Evolutionary conservation across 2,329 filamentous ascomycete species (phyloP).

Genomic region (Cordyceps tenuipes): DNA sequence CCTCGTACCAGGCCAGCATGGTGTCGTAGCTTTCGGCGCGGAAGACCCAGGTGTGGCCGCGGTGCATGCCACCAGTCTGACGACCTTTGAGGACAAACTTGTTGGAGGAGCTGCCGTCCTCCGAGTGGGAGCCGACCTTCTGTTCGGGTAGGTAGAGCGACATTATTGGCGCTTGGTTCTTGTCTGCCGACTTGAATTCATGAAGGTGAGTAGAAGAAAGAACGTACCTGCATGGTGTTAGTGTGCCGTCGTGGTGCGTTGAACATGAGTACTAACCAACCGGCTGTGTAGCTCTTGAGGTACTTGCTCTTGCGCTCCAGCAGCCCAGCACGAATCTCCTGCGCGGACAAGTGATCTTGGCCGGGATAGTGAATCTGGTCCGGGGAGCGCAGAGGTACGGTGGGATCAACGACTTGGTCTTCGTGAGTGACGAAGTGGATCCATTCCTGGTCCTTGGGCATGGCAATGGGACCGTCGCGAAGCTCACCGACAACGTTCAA

Average conservation of each 20-base stretch:
- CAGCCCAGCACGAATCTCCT: conserved; percentile 83
- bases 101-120: conserved; percentile 74
- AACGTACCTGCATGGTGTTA: conserved; percentile 61
- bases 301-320: conserved; percentile 98
- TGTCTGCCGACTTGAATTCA: conserved; percentile 98
- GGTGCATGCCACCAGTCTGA: conserved; percentile 87
- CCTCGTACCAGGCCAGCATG: conserved; percentile 94
- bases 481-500: conserved; percentile 73
- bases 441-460: conserved; percentile 94
- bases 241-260: not conserved
- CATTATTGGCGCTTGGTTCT: conserved; percentile 87
- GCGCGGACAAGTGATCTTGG: conserved; percentile 69
- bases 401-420: conserved; percentile 80
- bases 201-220: conserved; percentile 93
- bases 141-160: conserved; percentile 91
- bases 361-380: conserved; percentile 88
- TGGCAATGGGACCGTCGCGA: conserved; percentile 75
- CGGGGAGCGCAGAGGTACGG: conserved; percentile 65
- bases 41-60: conserved; percentile 66
- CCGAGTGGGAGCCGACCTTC: conserved; percentile 87
- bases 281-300: conserved; percentile 90
- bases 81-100: conserved; percentile 98
- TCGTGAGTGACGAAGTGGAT: conserved; percentile 70
- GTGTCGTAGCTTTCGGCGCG: conserved; percentile 73
- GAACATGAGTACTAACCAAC: conserved; percentile 56